These are phyloP conservation scores for Ganoderma lucidum DNA, from an alignment of 1,284 basidiomycete genomes.

Conservation along the genomic window DNA sequence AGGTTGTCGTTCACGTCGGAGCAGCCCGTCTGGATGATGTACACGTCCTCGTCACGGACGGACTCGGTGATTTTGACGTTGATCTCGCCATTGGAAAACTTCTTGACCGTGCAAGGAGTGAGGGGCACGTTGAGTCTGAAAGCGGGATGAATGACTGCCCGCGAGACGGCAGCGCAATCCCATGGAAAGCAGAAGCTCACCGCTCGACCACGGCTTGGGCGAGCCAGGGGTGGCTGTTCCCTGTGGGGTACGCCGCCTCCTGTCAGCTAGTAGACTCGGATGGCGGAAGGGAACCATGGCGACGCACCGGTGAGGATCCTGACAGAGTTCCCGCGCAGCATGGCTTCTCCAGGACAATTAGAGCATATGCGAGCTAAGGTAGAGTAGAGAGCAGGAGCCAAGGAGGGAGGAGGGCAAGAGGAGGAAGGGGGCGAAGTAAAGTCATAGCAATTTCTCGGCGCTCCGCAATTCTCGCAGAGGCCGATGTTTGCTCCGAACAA, in stretches of 20 bases:
- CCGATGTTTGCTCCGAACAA: slow-evolving; percentile 40
- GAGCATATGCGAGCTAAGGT: slow-evolving; percentile 35
- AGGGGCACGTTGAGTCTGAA: slow-evolving; percentile 89
- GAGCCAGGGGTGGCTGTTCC: slow-evolving; percentile 98
- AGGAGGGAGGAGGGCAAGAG: slow-evolving; percentile 14
- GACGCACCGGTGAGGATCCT: slow-evolving; percentile 88
- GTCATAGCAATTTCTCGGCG: slow-evolving; percentile 26
- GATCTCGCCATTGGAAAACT: slow-evolving; percentile 96
- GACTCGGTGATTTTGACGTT: slow-evolving; percentile 94
- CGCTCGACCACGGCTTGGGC: slow-evolving; percentile 94
- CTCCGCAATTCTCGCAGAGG: slow-evolving; percentile 35
- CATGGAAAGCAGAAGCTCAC: slow-evolving; percentile 74
- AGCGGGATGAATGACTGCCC: slow-evolving; percentile 46
- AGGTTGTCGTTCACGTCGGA: slow-evolving; percentile 85
- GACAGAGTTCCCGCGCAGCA: slow-evolving; percentile 95
- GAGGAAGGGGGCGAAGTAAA: slow-evolving; percentile 18
- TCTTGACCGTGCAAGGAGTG: slow-evolving; percentile 91
- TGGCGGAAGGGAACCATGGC: background rate
- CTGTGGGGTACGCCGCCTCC: slow-evolving; percentile 50
- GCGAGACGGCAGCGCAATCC: slow-evolving; percentile 46
- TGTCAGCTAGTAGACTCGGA: slow-evolving; percentile 19
- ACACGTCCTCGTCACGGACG: slow-evolving; percentile 97
- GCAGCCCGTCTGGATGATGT: slow-evolving; percentile 91
- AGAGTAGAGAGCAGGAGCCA: slow-evolving; percentile 24
- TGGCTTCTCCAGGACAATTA: slow-evolving; percentile 49